Evolutionary conservation across 1,284 basidiomycete genomes (phyloP).

Genomic region (Xerocomus amazonicus): DNA sequence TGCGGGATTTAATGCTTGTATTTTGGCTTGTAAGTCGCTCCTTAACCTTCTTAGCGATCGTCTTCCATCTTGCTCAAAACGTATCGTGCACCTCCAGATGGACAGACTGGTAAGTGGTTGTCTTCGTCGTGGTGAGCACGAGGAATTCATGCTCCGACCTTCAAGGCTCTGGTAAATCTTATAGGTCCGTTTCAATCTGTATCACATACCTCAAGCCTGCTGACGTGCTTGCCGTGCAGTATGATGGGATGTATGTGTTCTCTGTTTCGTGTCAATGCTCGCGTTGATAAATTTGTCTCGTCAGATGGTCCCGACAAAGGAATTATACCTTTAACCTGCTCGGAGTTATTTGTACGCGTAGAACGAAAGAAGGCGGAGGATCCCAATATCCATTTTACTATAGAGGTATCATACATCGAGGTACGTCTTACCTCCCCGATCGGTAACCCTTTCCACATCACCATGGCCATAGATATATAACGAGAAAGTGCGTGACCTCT

Average conservation of each 20-base stretch:
- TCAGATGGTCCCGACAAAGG: conserved; percentile 94
- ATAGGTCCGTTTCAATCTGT: conserved; percentile 54
- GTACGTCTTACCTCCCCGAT: conserved; percentile 36
- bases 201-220: neutral
- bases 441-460: neutral
- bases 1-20: conserved; percentile 96
- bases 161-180: conserved; percentile 85
- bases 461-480: conserved; percentile 76
- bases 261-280: conserved; percentile 18
- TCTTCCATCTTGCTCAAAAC: conserved; percentile 5
- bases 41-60: neutral
- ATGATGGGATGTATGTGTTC: conserved; percentile 96
- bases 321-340: conserved; percentile 95
- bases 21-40: conserved; percentile 83
- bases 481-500: conserved; percentile 95
- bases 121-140: neutral
- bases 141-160: conserved; percentile 12
- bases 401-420: conserved; percentile 98
- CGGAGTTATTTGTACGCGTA: conserved; percentile 87
- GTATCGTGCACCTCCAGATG: conserved; percentile 48
- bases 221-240: conserved; percentile 42
- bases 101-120: conserved; percentile 71
- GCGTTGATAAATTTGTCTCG: conserved; percentile 9
- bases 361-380: conserved; percentile 63
- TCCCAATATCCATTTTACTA: conserved; percentile 75